Conservation (phyloP, 164 flowering plant genomes). For the Tetrastigma voinierianum region DNA sequence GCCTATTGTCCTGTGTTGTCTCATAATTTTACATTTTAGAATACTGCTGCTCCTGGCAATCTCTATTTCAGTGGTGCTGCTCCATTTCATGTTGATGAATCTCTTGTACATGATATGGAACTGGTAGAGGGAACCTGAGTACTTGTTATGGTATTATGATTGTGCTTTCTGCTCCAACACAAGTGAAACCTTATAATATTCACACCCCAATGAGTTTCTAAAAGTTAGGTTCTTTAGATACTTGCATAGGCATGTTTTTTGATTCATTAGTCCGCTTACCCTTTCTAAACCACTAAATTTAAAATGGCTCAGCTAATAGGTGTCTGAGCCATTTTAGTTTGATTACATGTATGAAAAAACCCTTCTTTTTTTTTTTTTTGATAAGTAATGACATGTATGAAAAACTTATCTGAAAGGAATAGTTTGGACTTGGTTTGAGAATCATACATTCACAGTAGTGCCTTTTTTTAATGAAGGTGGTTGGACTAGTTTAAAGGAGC, state of each 20-base stretch:
- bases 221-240: background rate
- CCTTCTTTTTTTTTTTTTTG: no score
- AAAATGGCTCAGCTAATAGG: no score
- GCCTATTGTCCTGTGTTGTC: background rate
- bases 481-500: no score
- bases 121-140: background rate
- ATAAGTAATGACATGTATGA: no score
- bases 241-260: background rate
- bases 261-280: background rate
- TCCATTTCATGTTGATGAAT: background rate
- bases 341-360: no score
- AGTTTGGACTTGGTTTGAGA: no score
- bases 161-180: background rate
- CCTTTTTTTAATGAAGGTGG: no score
- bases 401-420: no score
- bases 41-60: background rate
- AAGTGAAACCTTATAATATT: background rate
- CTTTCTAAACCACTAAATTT: background rate
- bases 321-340: no score
- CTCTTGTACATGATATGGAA: background rate
- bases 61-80: background rate
- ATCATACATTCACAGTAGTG: no score
- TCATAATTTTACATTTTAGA: background rate
- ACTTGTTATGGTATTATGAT: no score
- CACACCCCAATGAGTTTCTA: background rate